Evolutionary conservation across 2,329 filamentous ascomycete species (phyloP).

Genomic region (Penicillium sp.): DNA sequence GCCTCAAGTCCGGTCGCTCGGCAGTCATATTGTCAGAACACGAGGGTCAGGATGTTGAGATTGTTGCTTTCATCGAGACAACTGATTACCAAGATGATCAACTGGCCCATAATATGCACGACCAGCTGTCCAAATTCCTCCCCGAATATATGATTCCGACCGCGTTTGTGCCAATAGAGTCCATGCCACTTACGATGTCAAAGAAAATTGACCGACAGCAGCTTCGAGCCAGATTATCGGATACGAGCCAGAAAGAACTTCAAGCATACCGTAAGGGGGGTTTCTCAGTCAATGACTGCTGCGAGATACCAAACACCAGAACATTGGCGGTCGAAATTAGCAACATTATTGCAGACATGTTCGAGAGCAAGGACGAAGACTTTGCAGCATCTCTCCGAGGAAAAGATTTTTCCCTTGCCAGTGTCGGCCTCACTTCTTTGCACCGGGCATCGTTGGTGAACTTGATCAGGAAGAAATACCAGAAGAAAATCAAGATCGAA

Average conservation of each 20-base stretch:
- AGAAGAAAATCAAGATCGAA: not conserved
- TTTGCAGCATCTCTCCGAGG: not conserved
- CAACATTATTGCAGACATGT: not conserved
- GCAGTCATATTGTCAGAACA: not conserved
- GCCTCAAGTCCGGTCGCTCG: not conserved
- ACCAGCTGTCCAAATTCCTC: not conserved
- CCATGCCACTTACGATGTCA: not conserved
- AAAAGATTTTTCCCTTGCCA: not conserved
- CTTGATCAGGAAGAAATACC: not conserved
- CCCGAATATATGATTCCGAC: not conserved
- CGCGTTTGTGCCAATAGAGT: not conserved
- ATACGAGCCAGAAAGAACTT: not conserved
- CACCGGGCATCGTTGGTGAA: not conserved
- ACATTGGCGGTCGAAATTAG: not conserved
- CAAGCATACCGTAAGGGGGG: not conserved
- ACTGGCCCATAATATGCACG: not conserved
- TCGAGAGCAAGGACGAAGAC: not conserved
- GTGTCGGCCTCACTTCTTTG: not conserved
- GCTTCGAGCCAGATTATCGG: too few relatives aligned
- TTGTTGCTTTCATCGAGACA: not conserved
- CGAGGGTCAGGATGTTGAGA: not conserved
- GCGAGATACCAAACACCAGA: not conserved
- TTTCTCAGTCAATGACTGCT: not conserved
- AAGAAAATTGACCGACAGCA: not conserved
- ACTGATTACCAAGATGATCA: not conserved